Conservation (phyloP, 2,329 filamentous ascomycete genomes). For the Claviceps capensis region DNA sequence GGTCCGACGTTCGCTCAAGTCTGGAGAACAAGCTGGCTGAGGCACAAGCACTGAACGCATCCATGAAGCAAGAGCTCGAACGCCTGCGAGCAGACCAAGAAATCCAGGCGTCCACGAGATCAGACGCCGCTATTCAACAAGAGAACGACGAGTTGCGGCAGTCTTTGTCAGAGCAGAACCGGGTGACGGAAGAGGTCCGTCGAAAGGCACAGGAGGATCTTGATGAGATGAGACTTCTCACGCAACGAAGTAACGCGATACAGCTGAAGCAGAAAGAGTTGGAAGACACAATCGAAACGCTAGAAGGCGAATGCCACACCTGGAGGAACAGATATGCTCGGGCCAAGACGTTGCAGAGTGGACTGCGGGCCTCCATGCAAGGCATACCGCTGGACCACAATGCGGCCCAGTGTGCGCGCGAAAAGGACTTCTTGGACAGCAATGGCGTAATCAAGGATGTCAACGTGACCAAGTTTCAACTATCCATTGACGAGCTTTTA, state of each 20-base stretch:
- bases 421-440: slow-evolving; percentile 53
- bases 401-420: slow-evolving; percentile 50
- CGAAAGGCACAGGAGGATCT: slow-evolving; percentile 73
- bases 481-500: slow-evolving; percentile 83
- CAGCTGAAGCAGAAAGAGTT: slow-evolving; percentile 74
- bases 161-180: slow-evolving; percentile 59
- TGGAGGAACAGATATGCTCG: slow-evolving; percentile 87
- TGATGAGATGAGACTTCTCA: slow-evolving; percentile 77
- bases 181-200: slow-evolving; percentile 75
- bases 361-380: slow-evolving; percentile 65
- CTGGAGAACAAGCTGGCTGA: slow-evolving; percentile 64
- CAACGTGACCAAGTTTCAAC: slow-evolving; percentile 88
- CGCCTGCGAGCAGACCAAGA: slow-evolving; percentile 45
- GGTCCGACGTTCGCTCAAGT: slow-evolving; percentile 47
- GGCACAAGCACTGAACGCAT: slow-evolving; percentile 64
- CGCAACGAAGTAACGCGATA: slow-evolving; percentile 62
- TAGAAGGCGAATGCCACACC: slow-evolving; percentile 73
- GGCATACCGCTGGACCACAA: slow-evolving; percentile 58
- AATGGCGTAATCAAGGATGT: slow-evolving; percentile 78
- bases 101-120: slow-evolving; percentile 14
- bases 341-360: slow-evolving; percentile 75
- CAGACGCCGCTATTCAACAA: slow-evolving; percentile 42
- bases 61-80: slow-evolving; percentile 66
- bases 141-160: slow-evolving; percentile 57
- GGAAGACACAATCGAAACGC: slow-evolving; percentile 55